Conservation (phyloP, 768 basidiomycete species). For the Suillus spraguei region DNA sequence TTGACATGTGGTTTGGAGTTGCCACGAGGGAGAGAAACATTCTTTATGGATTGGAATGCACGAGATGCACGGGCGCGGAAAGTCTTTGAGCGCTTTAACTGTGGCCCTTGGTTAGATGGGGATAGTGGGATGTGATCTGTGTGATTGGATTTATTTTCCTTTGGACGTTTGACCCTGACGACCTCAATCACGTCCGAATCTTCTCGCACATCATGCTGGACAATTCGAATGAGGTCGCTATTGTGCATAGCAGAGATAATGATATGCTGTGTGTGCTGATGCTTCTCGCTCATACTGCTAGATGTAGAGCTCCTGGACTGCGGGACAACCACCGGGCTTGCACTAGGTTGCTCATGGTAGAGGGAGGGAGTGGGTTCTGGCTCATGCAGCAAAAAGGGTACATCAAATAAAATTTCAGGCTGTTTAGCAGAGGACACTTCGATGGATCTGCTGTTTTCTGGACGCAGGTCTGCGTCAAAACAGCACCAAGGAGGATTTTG, state of each 20-base stretch:
- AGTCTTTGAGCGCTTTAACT: constrained; percentile 40
- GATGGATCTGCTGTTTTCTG: constrained; percentile 18
- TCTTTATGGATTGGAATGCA: constrained; percentile 50
- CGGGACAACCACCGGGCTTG: constrained; percentile 6
- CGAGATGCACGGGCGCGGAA: constrained; percentile 49
- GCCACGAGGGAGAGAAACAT: constrained; percentile 30
- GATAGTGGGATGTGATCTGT: not conserved
- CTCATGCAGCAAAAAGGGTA: constrained; percentile 28
- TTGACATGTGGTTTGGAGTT: constrained; percentile 41
- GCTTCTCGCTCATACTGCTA: constrained; percentile 31
- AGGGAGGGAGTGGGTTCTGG: constrained; percentile 13
- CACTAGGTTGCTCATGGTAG: constrained; percentile 16
- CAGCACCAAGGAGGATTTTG: constrained; percentile 55
- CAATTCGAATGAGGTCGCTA: constrained; percentile 16
- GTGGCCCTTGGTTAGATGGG: constrained; percentile 22
- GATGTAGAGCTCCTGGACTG: constrained; percentile 9
- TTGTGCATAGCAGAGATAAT: constrained; percentile 21
- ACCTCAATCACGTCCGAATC: constrained; percentile 59
- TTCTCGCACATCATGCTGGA: constrained; percentile 44
- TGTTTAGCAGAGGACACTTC: constrained; percentile 16
- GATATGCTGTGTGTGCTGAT: constrained; percentile 31
- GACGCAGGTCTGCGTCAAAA: constrained; percentile 49
- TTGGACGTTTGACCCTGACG: constrained; percentile 52
- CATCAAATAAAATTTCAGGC: constrained; percentile 37
- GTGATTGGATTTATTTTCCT: constrained; percentile 17